These are phyloP conservation scores for Viola odorata DNA, from an alignment of 345 rosid species.

Conservation along the genomic window DNA sequence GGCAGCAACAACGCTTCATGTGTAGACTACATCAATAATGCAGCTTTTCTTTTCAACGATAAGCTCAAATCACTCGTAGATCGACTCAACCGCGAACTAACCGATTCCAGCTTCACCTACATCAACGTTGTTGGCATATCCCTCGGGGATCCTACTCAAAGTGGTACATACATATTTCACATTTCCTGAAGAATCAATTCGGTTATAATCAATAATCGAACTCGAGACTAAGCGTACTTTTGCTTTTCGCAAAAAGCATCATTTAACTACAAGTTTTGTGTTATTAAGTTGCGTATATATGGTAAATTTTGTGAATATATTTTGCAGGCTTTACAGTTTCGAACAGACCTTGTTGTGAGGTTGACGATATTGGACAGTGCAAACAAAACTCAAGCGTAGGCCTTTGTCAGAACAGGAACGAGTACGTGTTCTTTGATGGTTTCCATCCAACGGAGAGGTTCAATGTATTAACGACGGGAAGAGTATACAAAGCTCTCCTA, in stretches of 20 bases:
- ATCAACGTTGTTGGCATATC: not conserved
- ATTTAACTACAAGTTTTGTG: too few relatives aligned
- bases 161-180: not conserved
- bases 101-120: constrained; percentile 20
- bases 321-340: not conserved
- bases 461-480: not conserved
- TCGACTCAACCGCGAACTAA: constrained; percentile 8
- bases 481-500: not conserved
- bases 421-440: not conserved
- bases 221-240: too few relatives aligned
- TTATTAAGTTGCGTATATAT: too few relatives aligned
- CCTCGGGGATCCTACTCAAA: not conserved
- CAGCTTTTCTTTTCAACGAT: constrained; percentile 23
- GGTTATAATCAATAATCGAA: too few relatives aligned
- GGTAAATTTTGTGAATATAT: too few relatives aligned
- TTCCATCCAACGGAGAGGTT: not conserved
- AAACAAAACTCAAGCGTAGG: not conserved
- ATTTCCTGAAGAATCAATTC: not conserved
- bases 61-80: constrained; percentile 16
- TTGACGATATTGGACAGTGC: not conserved
- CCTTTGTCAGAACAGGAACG: not conserved
- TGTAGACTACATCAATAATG: constrained; percentile 25
- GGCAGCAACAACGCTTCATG: constrained; percentile 23
- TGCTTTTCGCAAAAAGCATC: too few relatives aligned
- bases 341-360: not conserved